Evolutionary conservation across 805 yeast genomes (phyloP), one percentile per base, ranked within the genome.

Genomic region (Candida nitratophila): DNA sequence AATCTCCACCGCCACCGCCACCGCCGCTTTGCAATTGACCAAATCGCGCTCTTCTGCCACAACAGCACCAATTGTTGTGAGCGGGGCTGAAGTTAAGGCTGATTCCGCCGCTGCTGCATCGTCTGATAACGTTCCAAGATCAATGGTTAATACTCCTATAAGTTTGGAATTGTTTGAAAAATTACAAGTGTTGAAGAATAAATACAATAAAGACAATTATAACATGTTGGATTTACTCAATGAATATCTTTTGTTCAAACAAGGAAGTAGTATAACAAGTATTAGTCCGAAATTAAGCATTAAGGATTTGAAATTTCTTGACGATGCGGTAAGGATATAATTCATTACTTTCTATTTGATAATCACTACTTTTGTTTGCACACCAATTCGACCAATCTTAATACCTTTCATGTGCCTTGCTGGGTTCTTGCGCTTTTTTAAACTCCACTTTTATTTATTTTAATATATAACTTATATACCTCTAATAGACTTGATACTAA

Each of bases 131-230:
- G n/a, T n/a, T 16, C 7, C 3, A 12, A 34, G 12, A 19, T 19
- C 24, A 19, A 16, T 19, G 3, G n/a, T n/a, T n/a, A 19, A 35
- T 4, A 20, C 27, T 8, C 37, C 39, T 15, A 36, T 36, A 22
- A 50, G 48, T 33, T 44, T 47, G 29, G 54, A 50, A 36, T 47
- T 56, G 37, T 45, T 54, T 20, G 50, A 48, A 38, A 45, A 49
- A 35, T 44, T 56, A 15, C 55, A 56, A 32, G 53, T 43, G 21
- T 42, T 56, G 27, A 48, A 55, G 1, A 15, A 46, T 3, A 56
- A 56, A 33, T 54, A 56, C 44, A 52, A 54, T 37, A 40, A 52
- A 22, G 50, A 59, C 1, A 56, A 54, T 32, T 57, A 57, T 2
- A 45, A 51, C 8, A 50, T 56, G 19, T 49, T 56, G 24, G 43